Evolutionary conservation across 768 basidiomycete genomes (phyloP).

Genomic region (Kwoniella bestiolae): DNA sequence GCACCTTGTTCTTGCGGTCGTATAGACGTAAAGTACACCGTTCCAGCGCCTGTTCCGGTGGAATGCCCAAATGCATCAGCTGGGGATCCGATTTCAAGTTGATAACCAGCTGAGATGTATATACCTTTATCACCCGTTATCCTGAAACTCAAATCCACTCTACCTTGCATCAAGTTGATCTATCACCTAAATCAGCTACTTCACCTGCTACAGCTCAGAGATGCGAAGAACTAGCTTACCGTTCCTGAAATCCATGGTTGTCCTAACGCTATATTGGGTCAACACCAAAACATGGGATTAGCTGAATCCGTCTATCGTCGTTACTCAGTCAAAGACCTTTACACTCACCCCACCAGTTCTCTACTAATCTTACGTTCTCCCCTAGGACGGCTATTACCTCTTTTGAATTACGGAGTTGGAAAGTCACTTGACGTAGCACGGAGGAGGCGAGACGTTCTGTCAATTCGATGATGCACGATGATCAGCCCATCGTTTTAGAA

Average conservation of each 20-base stretch:
- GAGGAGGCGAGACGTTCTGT: constrained; percentile 55
- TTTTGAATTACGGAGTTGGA: constrained; percentile 50
- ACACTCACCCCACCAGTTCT: constrained; percentile 54
- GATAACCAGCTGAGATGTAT: neutral
- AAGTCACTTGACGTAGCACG: constrained; percentile 51
- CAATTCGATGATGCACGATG: neutral
- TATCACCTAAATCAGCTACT: constrained; percentile 8
- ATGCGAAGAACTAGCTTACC: constrained; percentile 12
- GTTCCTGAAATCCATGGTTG: constrained; percentile 56
- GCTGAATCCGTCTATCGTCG: neutral
- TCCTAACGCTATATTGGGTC: constrained; percentile 41
- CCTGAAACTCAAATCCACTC: constrained; percentile 54
- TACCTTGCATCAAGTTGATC: constrained; percentile 55
- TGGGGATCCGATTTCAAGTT: neutral
- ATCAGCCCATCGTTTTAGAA: neutral
- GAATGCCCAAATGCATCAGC: constrained; percentile 5
- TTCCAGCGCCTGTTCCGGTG: constrained; percentile 41
- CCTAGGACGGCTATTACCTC: constrained; percentile 46
- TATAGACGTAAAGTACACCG: constrained; percentile 57
- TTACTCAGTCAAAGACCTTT: neutral
- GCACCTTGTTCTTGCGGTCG: constrained; percentile 49
- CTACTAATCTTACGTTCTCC: constrained; percentile 41
- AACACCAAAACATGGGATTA: neutral
- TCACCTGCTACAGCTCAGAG: too few relatives aligned
- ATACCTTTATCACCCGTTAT: constrained; percentile 41